phyloP scores from a whole-genome alignment of 2,329 filamentous ascomycete genomes.

The Penicillium griseofulvum region DNA sequence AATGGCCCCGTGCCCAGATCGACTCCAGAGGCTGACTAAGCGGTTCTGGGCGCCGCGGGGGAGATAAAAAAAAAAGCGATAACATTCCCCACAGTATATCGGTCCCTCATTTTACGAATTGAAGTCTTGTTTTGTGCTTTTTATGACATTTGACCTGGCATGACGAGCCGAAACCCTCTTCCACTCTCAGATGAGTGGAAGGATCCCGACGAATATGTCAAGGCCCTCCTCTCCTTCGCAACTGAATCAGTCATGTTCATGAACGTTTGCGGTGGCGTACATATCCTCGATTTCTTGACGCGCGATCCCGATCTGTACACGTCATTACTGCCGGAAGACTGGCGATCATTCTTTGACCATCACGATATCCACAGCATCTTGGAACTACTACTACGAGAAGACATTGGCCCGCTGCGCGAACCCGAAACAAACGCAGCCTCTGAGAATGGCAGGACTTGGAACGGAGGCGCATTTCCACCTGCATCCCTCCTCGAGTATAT shows the following conservation, averaged over 20 bases:
- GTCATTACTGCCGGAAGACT: conserved; percentile 70
- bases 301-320: conserved; percentile 77
- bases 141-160: conserved; percentile 17
- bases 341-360: conserved; percentile 72
- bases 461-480: conserved; percentile 45
- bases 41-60: neutral
- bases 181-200: conserved; percentile 69
- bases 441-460: conserved; percentile 36
- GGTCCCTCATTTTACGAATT: conserved; percentile 4
- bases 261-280: conserved; percentile 84
- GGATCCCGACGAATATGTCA: conserved; percentile 72
- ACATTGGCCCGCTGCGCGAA: conserved; percentile 53
- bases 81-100: conserved; percentile 17
- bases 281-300: conserved; percentile 94
- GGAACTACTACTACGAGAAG: conserved; percentile 75
- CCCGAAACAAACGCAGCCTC: neutral
- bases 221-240: conserved; percentile 72
- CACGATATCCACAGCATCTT: conserved; percentile 72
- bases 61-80: conserved; percentile 18
- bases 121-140: neutral
- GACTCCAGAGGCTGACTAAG: neutral
- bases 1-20: neutral
- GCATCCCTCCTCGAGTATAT: conserved; percentile 68
- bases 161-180: conserved; percentile 54
- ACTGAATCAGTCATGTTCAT: conserved; percentile 72